Evolutionary conservation across 2,329 filamentous ascomycete genomes (phyloP).

Genomic region (Penicillium sp.): DNA sequence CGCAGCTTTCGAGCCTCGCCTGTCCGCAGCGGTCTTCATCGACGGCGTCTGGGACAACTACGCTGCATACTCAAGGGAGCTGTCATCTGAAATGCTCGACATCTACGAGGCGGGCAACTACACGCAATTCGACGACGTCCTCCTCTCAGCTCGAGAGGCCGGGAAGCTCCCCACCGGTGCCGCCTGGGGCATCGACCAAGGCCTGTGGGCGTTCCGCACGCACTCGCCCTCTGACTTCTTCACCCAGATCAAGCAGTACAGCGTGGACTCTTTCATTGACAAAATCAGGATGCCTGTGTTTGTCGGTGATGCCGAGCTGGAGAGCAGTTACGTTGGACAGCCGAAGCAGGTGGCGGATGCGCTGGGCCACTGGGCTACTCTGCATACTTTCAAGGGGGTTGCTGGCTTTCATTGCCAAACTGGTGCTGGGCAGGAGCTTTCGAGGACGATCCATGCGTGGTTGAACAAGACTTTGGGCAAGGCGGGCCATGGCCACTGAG

Average conservation of each 20-base stretch:
- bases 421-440: constrained; percentile 20
- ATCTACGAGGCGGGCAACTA: constrained; percentile 20
- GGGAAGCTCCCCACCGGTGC: constrained; percentile 17
- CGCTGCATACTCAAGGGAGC: background rate
- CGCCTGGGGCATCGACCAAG: constrained; percentile 41
- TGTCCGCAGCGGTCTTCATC: constrained; percentile 45
- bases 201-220: constrained; percentile 39
- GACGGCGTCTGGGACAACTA: constrained; percentile 45
- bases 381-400: constrained; percentile 22
- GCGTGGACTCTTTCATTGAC: constrained; percentile 18
- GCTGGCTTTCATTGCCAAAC: constrained; percentile 30
- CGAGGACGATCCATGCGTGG: constrained; percentile 10
- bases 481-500: too few species aligned
- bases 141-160: constrained; percentile 4
- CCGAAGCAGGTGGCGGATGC: constrained; percentile 19
- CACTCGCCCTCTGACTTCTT: constrained; percentile 35
- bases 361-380: constrained; percentile 24
- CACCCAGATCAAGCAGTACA: constrained; percentile 18
- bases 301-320: constrained; percentile 26
- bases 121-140: constrained; percentile 13
- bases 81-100: constrained; percentile 15
- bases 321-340: constrained; percentile 25
- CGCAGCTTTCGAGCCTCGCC: constrained; percentile 50
- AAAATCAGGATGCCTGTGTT: constrained; percentile 30
- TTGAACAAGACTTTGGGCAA: constrained; percentile 15